A percentile compares a stretch with the other conserved stretches of the same genome.
phyloP scores from a whole-genome alignment of 345 rosid genomes.

The Lepidium africanum region DNA sequence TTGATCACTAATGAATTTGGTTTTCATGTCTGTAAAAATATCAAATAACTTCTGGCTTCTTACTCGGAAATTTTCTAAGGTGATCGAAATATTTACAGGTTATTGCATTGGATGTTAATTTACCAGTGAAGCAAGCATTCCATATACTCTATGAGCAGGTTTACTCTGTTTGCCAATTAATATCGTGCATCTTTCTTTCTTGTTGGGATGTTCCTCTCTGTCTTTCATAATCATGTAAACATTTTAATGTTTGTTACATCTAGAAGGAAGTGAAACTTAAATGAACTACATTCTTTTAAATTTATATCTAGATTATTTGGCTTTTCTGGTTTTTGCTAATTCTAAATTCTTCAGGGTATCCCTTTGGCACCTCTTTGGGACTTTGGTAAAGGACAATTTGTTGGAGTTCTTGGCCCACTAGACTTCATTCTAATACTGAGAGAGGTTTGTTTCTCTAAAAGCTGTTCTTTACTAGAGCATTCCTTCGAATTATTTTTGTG shows the following conservation, averaged over 20 bases:
- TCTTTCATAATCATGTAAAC: slow-evolving; percentile 3
- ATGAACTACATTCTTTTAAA: background rate
- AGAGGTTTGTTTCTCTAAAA: slow-evolving; percentile 43
- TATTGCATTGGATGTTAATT: slow-evolving; percentile 80
- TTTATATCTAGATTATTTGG: slow-evolving; percentile 5
- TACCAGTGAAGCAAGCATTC: slow-evolving; percentile 98
- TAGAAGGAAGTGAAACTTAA: slow-evolving; percentile 3
- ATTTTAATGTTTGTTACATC: slow-evolving; percentile 13
- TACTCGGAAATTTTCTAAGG: background rate
- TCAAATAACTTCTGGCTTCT: background rate
- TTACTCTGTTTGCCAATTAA: background rate
- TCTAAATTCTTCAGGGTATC: slow-evolving; percentile 46
- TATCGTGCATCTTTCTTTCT: slow-evolving; percentile 9
- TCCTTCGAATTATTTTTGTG: background rate
- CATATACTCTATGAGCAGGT: slow-evolving; percentile 97
- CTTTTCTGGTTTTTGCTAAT: slow-evolving; percentile 22
- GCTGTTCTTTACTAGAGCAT: background rate
- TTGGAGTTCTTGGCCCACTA: slow-evolving; percentile 72
- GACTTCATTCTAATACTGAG: slow-evolving; percentile 76
- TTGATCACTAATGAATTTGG: slow-evolving; percentile 18
- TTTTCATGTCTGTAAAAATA: background rate
- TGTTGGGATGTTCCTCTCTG: background rate
- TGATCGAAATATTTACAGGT: slow-evolving; percentile 41
- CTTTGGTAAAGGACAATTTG: slow-evolving; percentile 53
- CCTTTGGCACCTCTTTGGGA: slow-evolving; percentile 91